Conservation (phyloP, 2,329 filamentous ascomycete genomes). For the Aspergillus melleus region DNA sequence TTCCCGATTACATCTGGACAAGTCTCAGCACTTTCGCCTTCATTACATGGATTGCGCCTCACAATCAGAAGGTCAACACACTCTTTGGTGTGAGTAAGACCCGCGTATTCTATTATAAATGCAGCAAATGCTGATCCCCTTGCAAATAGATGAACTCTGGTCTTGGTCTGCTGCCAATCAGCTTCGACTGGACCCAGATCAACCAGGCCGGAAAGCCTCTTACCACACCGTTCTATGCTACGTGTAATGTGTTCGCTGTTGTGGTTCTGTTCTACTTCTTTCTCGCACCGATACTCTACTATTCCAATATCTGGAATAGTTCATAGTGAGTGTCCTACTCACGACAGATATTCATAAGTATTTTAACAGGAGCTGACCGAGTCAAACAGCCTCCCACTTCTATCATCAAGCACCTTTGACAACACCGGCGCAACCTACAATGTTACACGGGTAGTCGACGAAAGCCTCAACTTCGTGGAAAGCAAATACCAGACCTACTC, state of each 20-base stretch:
- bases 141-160: conserved; percentile 28
- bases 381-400: conserved; percentile 15
- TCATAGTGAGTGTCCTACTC: too few species aligned
- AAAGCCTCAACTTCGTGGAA: conserved; percentile 56
- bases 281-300: conserved; percentile 20
- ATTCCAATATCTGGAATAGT: not conserved
- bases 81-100: conserved; percentile 34
- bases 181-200: conserved; percentile 35
- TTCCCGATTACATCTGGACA: conserved; percentile 51
- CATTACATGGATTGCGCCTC: conserved; percentile 52
- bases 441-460: conserved; percentile 56
- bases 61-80: conserved; percentile 45
- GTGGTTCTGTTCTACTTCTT: conserved; percentile 29
- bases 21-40: conserved; percentile 51
- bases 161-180: conserved; percentile 32
- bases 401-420: conserved; percentile 59
- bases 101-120: too few species aligned
- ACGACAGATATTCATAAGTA: too few species aligned
- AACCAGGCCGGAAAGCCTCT: conserved; percentile 37
- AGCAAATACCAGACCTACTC: conserved; percentile 63
- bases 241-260: conserved; percentile 32
- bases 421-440: conserved; percentile 61
- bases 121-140: too few species aligned
- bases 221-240: conserved; percentile 27
- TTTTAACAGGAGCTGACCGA: too few species aligned